Conservation (phyloP, 2,329 filamentous ascomycete species). For the Fusarium nematophilum region DNA sequence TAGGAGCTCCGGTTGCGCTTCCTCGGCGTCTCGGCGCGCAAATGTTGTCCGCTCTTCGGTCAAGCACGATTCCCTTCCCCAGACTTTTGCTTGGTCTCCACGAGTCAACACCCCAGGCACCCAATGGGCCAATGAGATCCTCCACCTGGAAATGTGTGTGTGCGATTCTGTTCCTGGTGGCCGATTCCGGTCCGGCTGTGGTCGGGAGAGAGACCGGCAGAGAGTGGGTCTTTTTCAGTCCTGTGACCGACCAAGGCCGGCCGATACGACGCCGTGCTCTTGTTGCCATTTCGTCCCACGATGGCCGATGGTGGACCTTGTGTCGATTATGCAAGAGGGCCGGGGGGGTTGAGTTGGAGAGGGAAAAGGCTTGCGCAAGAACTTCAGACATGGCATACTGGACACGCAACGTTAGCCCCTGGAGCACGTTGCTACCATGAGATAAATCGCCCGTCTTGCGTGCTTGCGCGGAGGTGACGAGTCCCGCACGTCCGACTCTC, state of each 20-base stretch:
- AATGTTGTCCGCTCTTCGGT: conserved; percentile 17
- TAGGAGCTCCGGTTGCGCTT: conserved; percentile 2
- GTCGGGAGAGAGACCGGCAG: conserved; percentile 42
- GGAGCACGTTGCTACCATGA: conserved; percentile 1
- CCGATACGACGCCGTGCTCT: conserved; percentile 29
- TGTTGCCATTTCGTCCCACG: not conserved
- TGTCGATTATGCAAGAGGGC: conserved; percentile 27
- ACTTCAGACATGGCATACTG: conserved; percentile 22
- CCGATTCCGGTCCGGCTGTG: conserved; percentile 34
- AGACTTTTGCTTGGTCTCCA: conserved; percentile 14
- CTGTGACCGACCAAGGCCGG: conserved; percentile 34
- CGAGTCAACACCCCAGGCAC: not conserved
- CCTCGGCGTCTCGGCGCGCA: conserved; percentile 20
- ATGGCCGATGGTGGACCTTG: conserved; percentile 26
- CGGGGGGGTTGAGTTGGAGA: conserved; percentile 8
- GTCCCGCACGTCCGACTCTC: conserved; percentile 13
- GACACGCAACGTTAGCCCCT: conserved; percentile 19
- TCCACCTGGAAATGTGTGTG: not conserved
- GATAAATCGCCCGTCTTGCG: conserved; percentile 4
- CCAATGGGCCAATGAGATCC: conserved; percentile 18
- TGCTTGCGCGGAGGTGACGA: conserved; percentile 30
- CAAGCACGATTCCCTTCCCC: conserved; percentile 30
- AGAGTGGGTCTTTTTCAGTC: conserved; percentile 28
- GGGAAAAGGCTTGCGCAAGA: conserved; percentile 27
- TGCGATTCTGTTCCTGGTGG: conserved; percentile 23